Evolutionary conservation across 1,284 basidiomycete genomes (phyloP).

Genomic region (Rhodotorula mucilaginosa): DNA sequence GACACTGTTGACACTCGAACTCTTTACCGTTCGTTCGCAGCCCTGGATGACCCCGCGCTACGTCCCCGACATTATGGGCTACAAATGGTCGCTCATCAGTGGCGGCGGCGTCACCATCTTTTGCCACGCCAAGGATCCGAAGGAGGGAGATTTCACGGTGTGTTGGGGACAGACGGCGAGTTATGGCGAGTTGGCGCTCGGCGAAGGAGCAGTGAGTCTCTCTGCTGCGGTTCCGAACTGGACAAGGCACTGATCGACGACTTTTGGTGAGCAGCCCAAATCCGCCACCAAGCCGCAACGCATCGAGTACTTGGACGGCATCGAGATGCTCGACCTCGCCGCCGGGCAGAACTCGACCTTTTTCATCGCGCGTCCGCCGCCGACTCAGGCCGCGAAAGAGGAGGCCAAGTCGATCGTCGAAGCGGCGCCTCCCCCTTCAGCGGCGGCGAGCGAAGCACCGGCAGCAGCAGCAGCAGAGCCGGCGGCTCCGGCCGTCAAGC

Average conservation of each 20-base stretch:
- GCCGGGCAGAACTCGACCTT: slow-evolving; percentile 81
- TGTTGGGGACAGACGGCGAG: slow-evolving; percentile 72
- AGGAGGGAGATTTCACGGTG: slow-evolving; percentile 70
- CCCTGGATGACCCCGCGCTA: slow-evolving; percentile 77
- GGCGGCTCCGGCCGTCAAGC: slow-evolving; percentile 52
- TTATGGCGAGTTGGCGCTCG: slow-evolving; percentile 36
- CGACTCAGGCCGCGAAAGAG: slow-evolving; percentile 22
- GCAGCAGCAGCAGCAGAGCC: slow-evolving; percentile 55
- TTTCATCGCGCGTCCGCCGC: slow-evolving; percentile 58
- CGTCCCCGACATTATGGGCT: slow-evolving; percentile 75
- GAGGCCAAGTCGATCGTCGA: slow-evolving; percentile 14
- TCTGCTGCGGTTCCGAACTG: background rate
- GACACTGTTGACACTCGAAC: background rate
- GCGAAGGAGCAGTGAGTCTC: slow-evolving; percentile 27
- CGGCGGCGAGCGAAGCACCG: slow-evolving; percentile 42
- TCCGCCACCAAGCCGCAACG: slow-evolving; percentile 80
- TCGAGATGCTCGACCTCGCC: slow-evolving; percentile 75
- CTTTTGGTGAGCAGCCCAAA: slow-evolving; percentile 59
- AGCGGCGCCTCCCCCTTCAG: background rate
- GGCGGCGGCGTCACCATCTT: slow-evolving; percentile 91
- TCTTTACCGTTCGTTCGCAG: slow-evolving; percentile 42
- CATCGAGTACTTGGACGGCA: slow-evolving; percentile 66
- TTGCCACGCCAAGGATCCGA: slow-evolving; percentile 63
- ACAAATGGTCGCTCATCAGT: slow-evolving; percentile 44
- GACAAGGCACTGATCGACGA: too few species aligned